Conservation (phyloP, 2,329 filamentous ascomycete species). For the Aureobasidium uvarum region DNA sequence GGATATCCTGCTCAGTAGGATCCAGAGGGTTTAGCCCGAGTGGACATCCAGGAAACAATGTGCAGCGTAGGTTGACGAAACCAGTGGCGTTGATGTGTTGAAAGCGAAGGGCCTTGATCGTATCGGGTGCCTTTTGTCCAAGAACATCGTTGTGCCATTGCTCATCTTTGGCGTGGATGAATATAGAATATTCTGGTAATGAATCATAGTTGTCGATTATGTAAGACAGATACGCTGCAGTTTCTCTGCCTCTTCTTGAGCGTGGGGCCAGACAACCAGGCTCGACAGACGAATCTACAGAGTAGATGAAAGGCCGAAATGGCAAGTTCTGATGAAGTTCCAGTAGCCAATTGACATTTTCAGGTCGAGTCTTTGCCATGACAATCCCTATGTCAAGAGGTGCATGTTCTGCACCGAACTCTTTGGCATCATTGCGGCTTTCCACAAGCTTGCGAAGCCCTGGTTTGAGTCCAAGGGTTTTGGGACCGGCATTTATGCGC, state of each 20-base stretch:
- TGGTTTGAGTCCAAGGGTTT: neutral
- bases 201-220: conserved; percentile 7
- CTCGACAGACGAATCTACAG: neutral
- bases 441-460: neutral
- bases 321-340: neutral
- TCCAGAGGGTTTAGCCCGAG: neutral
- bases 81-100: neutral
- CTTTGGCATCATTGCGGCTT: neutral
- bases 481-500: neutral
- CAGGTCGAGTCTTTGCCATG: neutral
- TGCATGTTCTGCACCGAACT: neutral
- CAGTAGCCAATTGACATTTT: conserved; percentile 6
- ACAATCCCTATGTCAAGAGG: neutral
- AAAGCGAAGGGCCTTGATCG: conserved; percentile 3
- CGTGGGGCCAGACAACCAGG: neutral
- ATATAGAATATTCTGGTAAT: neutral
- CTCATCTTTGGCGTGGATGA: neutral
- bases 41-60: conserved; percentile 5
- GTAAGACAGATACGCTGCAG: neutral
- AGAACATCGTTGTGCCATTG: conserved; percentile 7
- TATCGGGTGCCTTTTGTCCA: neutral
- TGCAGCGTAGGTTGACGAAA: conserved; percentile 6
- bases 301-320: conserved; percentile 7
- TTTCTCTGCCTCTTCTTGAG: neutral
- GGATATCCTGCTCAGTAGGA: conserved; percentile 1